Evolutionary conservation across 2,329 filamentous ascomycete species (phyloP).

Genomic region (Beauveria caledonica): DNA sequence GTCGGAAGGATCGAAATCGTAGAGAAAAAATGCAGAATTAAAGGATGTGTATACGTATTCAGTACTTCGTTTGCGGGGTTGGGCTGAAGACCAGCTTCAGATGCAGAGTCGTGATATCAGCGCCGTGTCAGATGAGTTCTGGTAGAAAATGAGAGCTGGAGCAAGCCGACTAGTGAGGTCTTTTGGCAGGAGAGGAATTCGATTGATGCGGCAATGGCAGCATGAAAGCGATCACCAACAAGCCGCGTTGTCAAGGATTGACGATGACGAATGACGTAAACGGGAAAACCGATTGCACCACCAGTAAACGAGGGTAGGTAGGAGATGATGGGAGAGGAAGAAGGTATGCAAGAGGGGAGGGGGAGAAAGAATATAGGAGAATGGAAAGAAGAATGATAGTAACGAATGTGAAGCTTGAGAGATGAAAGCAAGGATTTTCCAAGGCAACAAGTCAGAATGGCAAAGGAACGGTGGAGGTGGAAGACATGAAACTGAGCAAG

Average conservation of each 20-base stretch:
- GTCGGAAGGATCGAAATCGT: not conserved
- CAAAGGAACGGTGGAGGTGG: conserved; percentile 3
- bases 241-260: not conserved
- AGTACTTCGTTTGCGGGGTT: conserved; percentile 13
- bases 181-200: not conserved
- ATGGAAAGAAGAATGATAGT: conserved; percentile 14
- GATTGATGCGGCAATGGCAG: not conserved
- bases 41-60: not conserved
- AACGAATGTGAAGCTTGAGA: conserved; percentile 8
- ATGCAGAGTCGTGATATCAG: conserved; percentile 8
- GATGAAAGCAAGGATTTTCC: not conserved
- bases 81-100: conserved; percentile 12
- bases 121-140: not conserved
- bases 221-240: not conserved
- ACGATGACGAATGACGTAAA: not conserved
- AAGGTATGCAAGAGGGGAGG: conserved; percentile 2
- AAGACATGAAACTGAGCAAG: conserved; percentile 7
- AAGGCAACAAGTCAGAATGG: conserved; percentile 6
- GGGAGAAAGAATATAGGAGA: conserved; percentile 12
- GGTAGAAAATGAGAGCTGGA: not conserved
- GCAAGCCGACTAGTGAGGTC: not conserved
- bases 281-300: not conserved
- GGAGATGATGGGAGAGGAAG: conserved; percentile 15
- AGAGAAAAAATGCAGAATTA: not conserved
- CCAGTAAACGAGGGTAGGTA: conserved; percentile 5